A percentile compares a stretch with the other conserved stretches of the same genome.
These are phyloP conservation scores for Stachybotrys elegans DNA, from an alignment of 2,329 filamentous ascomycete species.

Conservation along the genomic window DNA sequence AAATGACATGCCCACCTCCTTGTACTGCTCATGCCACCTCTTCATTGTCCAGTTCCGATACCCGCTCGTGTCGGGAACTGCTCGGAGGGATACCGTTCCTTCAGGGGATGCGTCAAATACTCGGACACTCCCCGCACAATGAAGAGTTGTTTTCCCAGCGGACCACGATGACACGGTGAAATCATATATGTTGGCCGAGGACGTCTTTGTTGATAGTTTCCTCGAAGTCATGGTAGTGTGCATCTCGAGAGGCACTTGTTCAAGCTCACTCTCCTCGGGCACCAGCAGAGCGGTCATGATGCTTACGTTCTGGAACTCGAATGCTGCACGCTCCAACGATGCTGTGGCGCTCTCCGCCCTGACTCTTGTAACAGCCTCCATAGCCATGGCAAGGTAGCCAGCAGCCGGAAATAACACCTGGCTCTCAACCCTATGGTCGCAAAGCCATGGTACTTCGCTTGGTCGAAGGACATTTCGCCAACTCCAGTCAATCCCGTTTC, in stretches of 20 bases:
- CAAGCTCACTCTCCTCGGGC: neutral
- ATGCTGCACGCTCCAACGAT: neutral
- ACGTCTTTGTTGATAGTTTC: conserved; percentile 2
- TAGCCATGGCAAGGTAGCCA: conserved; percentile 20
- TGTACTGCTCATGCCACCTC: neutral
- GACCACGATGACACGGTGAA: conserved; percentile 2
- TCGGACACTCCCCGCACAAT: conserved; percentile 3
- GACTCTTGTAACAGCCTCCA: neutral
- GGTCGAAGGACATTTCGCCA: conserved; percentile 18
- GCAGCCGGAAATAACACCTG: conserved; percentile 35
- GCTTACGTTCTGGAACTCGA: conserved; percentile 4
- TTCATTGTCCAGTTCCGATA: neutral
- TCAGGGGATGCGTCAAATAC: too few species aligned
- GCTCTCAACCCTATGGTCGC: conserved; percentile 38
- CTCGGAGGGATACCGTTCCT: neutral
- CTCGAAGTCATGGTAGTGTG: conserved; percentile 3
- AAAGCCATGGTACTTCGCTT: conserved; percentile 30
- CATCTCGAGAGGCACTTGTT: neutral
- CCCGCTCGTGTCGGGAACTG: neutral
- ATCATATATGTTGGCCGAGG: conserved; percentile 4
- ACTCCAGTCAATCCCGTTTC: conserved; percentile 10
- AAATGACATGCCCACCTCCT: neutral
- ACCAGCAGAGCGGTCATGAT: conserved; percentile 7
- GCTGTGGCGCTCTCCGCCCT: neutral
- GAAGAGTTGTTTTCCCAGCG: neutral